A percentile compares a stretch with the other conserved stretches of the same genome.
Conservation (phyloP, 441 rosid genomes). For the Aleurites moluccanus region DNA sequence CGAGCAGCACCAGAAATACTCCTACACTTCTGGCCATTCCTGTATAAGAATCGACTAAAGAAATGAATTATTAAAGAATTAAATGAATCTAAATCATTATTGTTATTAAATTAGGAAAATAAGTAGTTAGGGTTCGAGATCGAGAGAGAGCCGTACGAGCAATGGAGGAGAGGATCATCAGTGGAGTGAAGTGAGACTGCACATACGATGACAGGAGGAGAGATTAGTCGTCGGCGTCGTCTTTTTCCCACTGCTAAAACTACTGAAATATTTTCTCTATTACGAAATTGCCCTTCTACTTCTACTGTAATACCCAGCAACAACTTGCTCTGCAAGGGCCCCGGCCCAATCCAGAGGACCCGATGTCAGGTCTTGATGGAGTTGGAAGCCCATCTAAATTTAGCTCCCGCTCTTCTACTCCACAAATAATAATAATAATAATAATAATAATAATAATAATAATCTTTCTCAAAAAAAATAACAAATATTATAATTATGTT, state of each 20-base stretch:
- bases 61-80: background rate
- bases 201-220: background rate
- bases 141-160: constrained; percentile 10
- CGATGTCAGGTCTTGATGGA: too few relatives aligned
- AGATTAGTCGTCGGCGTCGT: background rate
- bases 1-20: constrained; percentile 43
- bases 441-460: too few relatives aligned
- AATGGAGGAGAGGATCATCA: background rate
- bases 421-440: too few relatives aligned
- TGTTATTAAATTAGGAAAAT: background rate
- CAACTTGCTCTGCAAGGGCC: too few relatives aligned
- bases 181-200: constrained; percentile 2
- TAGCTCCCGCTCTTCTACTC: too few relatives aligned
- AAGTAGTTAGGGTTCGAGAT: background rate
- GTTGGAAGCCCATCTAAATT: too few relatives aligned
- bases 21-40: constrained; percentile 56
- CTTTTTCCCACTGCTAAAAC: background rate
- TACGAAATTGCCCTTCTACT: background rate
- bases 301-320: background rate
- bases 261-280: background rate
- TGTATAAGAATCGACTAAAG: constrained; percentile 20
- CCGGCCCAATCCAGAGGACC: too few relatives aligned
- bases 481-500: too few relatives aligned
- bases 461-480: too few relatives aligned
- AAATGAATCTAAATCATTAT: background rate